Base-by-base conservation (phyloP, 2,329 filamentous ascomycete genomes). In the Sporothrix curviconia region DNA sequence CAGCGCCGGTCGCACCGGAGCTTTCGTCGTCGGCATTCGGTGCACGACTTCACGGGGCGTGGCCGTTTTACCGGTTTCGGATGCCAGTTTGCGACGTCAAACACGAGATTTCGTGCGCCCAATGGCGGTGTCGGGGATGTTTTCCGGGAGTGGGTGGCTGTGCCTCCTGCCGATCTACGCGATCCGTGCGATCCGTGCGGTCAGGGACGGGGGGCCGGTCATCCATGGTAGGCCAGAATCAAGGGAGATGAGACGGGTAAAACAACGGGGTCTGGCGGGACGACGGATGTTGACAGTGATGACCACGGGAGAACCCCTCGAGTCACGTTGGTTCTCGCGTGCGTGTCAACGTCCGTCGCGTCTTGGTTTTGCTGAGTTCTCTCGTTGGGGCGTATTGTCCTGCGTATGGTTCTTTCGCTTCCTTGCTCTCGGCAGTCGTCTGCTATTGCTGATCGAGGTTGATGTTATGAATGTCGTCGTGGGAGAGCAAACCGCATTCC, bases 1-100 rank as follows among this genome's bases (percentile, higher is more conserved):
- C 74, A 71, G n/a, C 75, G 71, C 44, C 81, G 75, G 66, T 83
- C 79, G 67, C 81, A 84, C 59, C 75, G 74, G 5, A 82, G 69
- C 66, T 81, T 83, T 63, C 81, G 74, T 66, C 81, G 81, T 56
- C 81, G 74, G 63, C 81, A 82, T 63, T 80, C 77, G 58, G 76
- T 77, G 65, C 79, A 82, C 3, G 78, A 80, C 65, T 81, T 81
- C 60, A 81, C 79, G 3, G 79, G 79, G 7, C 79, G 70, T 2
- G 78, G 77, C 32, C 79, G 72, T 64, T 81, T 81, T 53, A 81
- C 78, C 61, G 76, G 58, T 43, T 63, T 63, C 5, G 60, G 60
- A n/a, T 63, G 59, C 62, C 62, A 63, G 50, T 57, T 63, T 36
- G 62, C 50, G 8, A 59, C 62, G 12, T 62, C 60, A 37, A 63